phyloP scores from a whole-genome alignment of 495 filamentous ascomycete species.

The Collariella sp. region DNA sequence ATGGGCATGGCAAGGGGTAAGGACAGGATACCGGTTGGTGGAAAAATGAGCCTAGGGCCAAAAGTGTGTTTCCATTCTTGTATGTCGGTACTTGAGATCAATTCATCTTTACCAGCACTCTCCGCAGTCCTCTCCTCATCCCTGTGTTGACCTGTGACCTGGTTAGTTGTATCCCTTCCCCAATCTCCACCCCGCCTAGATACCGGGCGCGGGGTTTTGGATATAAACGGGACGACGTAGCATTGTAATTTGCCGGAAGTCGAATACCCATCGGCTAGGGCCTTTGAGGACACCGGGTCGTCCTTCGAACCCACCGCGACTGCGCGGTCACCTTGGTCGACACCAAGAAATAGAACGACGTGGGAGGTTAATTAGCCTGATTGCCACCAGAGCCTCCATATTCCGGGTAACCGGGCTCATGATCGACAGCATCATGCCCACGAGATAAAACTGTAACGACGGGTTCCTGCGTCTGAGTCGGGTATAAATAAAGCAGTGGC shows the following conservation, averaged over 20 bases:
- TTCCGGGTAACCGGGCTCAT: conserved; percentile 12
- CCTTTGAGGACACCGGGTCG: conserved; percentile 8
- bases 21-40: background rate
- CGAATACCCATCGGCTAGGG: conserved; percentile 11
- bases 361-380: conserved; percentile 20
- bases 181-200: conserved; percentile 5
- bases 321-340: background rate
- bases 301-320: background rate
- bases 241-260: conserved; percentile 2
- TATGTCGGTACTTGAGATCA: background rate
- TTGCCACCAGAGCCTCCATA: conserved; percentile 2
- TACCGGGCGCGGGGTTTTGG: conserved; percentile 11
- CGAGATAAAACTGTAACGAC: conserved; percentile 4
- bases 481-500: conserved; percentile 1
- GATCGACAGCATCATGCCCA: background rate
- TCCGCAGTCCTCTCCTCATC: no score
- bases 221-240: conserved; percentile 5
- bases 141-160: background rate
- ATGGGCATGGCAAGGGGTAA: background rate
- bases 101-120: background rate
- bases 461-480: conserved; percentile 17
- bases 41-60: background rate
- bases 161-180: conserved; percentile 1
- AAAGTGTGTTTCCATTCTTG: background rate
- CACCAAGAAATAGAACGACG: conserved; percentile 1